A percentile compares a stretch with the other conserved stretches of the same genome.
These are phyloP conservation scores for Coelastrella sp. DNA, from an alignment of 139 green algal species.

Conservation along the genomic window DNA sequence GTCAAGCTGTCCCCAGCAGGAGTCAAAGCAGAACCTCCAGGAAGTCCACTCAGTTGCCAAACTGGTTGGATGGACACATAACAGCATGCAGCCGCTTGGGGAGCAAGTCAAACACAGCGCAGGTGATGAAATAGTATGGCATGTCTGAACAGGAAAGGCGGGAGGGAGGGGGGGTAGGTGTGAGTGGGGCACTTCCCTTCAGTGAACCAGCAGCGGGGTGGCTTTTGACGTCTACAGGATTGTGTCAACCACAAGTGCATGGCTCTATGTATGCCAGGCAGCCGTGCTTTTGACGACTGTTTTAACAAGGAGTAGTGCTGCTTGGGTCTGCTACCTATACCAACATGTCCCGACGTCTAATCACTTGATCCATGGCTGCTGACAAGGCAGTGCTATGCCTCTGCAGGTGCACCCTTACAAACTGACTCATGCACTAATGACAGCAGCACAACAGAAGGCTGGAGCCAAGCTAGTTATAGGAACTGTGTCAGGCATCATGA, in stretches of 20 bases:
- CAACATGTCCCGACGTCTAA: no score
- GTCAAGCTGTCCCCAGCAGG: not conserved
- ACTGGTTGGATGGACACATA: slow-evolving; percentile 60
- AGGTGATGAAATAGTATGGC: slow-evolving; percentile 31
- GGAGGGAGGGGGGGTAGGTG: no score
- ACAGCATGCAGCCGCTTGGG: slow-evolving; percentile 58
- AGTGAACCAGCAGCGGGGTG: no score
- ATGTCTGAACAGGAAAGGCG: no score
- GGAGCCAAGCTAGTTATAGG: slow-evolving; percentile 62
- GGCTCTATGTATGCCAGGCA: no score
- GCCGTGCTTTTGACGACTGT: no score
- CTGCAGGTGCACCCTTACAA: slow-evolving; percentile 80
- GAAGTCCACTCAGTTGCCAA: slow-evolving; percentile 43
- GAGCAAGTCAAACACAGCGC: slow-evolving; percentile 66
- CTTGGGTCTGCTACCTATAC: no score
- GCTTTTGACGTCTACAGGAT: no score
- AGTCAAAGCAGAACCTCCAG: not conserved
- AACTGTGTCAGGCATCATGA: slow-evolving; percentile 59
- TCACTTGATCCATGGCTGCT: no score
- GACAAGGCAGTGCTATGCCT: not conserved
- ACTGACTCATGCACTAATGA: slow-evolving; percentile 76
- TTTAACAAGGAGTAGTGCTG: no score
- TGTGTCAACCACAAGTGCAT: no score
- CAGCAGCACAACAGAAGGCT: slow-evolving; percentile 50
- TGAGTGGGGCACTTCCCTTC: no score